These are phyloP conservation scores for Sarcodon sp. DNA, from an alignment of 768 basidiomycete species.

Conservation along the genomic window DNA sequence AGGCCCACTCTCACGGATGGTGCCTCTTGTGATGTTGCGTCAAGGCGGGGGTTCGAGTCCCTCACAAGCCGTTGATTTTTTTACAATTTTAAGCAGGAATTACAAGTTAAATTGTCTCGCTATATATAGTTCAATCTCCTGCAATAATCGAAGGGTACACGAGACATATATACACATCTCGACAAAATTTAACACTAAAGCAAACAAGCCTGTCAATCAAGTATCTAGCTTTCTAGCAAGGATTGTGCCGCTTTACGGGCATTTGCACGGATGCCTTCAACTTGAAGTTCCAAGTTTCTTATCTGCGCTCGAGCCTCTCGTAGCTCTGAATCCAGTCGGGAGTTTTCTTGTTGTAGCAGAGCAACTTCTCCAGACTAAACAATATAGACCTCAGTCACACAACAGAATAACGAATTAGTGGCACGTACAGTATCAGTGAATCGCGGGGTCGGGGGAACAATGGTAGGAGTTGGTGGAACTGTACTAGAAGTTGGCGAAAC, in stretches of 20 bases:
- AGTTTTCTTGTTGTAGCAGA: slow-evolving; percentile 42
- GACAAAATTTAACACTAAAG: background rate
- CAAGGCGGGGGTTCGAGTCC: too few relatives aligned
- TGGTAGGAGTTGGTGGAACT: background rate
- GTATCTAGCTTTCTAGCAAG: slow-evolving; percentile 20
- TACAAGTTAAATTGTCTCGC: too few relatives aligned
- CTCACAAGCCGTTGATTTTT: too few relatives aligned
- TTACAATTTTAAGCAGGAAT: too few relatives aligned
- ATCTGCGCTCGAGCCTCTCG: slow-evolving; percentile 76
- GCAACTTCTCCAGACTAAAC: slow-evolving; percentile 7
- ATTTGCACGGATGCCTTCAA: slow-evolving; percentile 64
- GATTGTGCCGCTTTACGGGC: slow-evolving; percentile 66
- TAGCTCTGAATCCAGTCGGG: slow-evolving; percentile 47
- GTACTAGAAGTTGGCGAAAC: too few relatives aligned
- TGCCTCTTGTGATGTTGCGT: too few relatives aligned
- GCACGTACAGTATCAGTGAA: too few relatives aligned
- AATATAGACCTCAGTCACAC: background rate
- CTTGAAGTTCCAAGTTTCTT: slow-evolving; percentile 70
- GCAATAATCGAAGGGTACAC: too few relatives aligned
- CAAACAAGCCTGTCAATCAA: background rate
- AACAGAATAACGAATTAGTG: too few relatives aligned
- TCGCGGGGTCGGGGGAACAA: background rate
- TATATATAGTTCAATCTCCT: too few relatives aligned
- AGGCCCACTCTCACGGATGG: too few relatives aligned
- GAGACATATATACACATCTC: too few relatives aligned